Evolutionary conservation across 2,329 filamentous ascomycete species (phyloP).

Genomic region (Sclerotinia borealis): DNA sequence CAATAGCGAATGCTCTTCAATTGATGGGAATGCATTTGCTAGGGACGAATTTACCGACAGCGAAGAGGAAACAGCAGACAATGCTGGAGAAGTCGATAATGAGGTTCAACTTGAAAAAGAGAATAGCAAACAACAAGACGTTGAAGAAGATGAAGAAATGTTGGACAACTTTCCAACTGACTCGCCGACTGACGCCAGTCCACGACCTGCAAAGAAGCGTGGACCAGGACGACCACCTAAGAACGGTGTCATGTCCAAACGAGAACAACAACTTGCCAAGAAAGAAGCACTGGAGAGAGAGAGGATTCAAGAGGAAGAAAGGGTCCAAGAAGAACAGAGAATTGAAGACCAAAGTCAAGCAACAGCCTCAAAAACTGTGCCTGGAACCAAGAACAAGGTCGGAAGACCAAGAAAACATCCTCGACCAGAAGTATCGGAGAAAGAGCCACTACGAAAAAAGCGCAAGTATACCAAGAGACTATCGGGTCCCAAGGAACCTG

Average conservation of each 20-base stretch:
- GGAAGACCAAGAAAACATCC: constrained; percentile 60
- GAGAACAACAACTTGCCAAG: constrained; percentile 60
- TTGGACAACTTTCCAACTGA: constrained; percentile 9
- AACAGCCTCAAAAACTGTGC: constrained; percentile 35
- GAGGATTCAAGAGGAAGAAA: constrained; percentile 51
- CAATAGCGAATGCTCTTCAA: constrained; percentile 14
- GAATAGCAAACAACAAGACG: constrained; percentile 32
- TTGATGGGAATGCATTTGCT: constrained; percentile 22
- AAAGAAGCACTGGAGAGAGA: constrained; percentile 45
- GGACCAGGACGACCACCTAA: constrained; percentile 78
- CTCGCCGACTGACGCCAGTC: constrained; percentile 13
- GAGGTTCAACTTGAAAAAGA: constrained; percentile 27
- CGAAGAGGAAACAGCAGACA: constrained; percentile 19
- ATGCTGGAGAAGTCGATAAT: constrained; percentile 12
- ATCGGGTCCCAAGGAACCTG: constrained; percentile 43
- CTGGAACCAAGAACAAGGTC: constrained; percentile 51
- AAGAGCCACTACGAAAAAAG: constrained; percentile 51
- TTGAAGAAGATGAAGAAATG: constrained; percentile 18
- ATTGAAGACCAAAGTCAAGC: constrained; percentile 41
- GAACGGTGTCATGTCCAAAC: constrained; percentile 77
- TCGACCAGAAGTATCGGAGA: constrained; percentile 44
- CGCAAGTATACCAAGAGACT: constrained; percentile 61
- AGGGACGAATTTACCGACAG: constrained; percentile 24
- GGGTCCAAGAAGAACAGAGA: constrained; percentile 32
- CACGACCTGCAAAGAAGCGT: constrained; percentile 40